Percentiles rank a stretch among this genome's conserved stretches.
These are phyloP conservation scores for Tricholoma sp. DNA, from an alignment of 768 basidiomycete genomes.

Conservation along the genomic window DNA sequence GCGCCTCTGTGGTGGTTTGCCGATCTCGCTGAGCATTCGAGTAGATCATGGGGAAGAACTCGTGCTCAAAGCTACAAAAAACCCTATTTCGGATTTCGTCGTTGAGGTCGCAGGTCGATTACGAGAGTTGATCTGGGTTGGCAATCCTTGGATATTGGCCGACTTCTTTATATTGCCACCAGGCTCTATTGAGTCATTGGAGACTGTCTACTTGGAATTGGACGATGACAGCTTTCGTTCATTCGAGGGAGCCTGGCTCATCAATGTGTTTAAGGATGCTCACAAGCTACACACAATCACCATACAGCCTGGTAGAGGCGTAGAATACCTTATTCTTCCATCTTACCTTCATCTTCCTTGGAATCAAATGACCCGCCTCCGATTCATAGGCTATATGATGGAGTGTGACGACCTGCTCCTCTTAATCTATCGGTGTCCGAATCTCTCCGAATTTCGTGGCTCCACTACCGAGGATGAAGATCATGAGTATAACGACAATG, in stretches of 20 bases:
- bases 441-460: background rate
- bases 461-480: background rate
- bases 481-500: background rate
- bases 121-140: background rate
- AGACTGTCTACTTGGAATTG: background rate
- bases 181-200: background rate
- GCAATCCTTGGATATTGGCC: background rate
- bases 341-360: background rate
- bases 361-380: background rate
- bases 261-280: background rate
- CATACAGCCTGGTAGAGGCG: background rate
- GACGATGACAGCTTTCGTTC: background rate
- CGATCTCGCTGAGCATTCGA: background rate
- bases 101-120: too few relatives aligned
- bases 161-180: background rate
- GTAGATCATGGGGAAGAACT: background rate
- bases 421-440: background rate
- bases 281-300: background rate
- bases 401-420: background rate
- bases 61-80: background rate
- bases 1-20: background rate
- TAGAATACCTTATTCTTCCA: background rate
- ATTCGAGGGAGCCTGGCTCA: background rate
- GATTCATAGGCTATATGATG: background rate
- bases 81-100: background rate